A percentile compares a stretch with the other conserved stretches of the same genome.
Conservation (phyloP, 2,329 filamentous ascomycete genomes). For the Aspergillus spinulosporus region DNA sequence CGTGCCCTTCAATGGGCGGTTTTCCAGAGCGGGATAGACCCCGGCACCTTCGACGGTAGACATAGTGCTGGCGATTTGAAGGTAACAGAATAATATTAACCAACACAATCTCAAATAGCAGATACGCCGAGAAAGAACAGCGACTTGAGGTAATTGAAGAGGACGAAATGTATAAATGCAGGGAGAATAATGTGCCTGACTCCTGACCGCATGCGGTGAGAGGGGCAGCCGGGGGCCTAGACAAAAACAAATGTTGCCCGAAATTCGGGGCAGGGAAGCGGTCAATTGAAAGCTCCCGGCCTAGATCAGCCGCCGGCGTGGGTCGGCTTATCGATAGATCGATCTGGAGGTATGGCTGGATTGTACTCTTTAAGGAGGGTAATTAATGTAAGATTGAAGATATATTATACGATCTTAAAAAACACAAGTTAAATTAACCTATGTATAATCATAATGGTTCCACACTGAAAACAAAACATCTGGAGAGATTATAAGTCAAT, state of each 20-base stretch:
- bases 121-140: background rate
- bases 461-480: background rate
- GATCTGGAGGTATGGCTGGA: no score
- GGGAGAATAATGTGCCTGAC: constrained; percentile 7
- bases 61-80: constrained; percentile 25
- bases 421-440: no score
- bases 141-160: constrained; percentile 3
- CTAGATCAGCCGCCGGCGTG: constrained; percentile 5
- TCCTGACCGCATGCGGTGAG: constrained; percentile 34
- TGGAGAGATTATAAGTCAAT: background rate
- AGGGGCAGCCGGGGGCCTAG: constrained; percentile 11
- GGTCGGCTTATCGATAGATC: constrained; percentile 31
- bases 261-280: constrained; percentile 15
- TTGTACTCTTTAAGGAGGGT: no score
- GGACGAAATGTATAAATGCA: constrained; percentile 12
- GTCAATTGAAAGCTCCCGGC: constrained; percentile 3
- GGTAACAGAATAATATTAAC: constrained; percentile 4
- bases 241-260: background rate
- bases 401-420: no score
- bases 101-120: background rate
- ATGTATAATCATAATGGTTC: no score
- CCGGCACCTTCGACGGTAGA: constrained; percentile 31
- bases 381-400: no score
- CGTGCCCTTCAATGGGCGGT: constrained; percentile 88
- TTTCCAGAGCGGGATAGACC: constrained; percentile 70